A percentile compares a stretch with the other conserved stretches of the same genome.
Conservation (phyloP, 2,329 filamentous ascomycete genomes). For the Alternaria consortialis region DNA sequence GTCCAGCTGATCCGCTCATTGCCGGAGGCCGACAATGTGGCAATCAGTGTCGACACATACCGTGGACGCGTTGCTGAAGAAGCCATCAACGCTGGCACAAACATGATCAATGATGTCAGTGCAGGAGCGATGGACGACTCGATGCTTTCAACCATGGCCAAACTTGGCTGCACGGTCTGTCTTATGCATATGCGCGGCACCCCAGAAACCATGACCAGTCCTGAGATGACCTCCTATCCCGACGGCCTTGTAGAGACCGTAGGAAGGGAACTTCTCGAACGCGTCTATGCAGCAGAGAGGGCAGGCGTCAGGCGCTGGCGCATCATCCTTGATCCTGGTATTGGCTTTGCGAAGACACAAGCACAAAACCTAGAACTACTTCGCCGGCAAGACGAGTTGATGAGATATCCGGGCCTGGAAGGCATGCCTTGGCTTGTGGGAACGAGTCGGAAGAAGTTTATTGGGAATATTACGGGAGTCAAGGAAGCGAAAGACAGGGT, state of each 20-base stretch:
- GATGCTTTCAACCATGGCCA: slow-evolving; percentile 84
- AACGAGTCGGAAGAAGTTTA: slow-evolving; percentile 86
- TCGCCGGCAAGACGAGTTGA: slow-evolving; percentile 69
- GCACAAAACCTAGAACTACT: slow-evolving; percentile 85
- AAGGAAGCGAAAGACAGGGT: slow-evolving; percentile 72
- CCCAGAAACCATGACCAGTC: slow-evolving; percentile 78
- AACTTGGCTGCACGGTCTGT: slow-evolving; percentile 78
- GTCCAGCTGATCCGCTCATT: slow-evolving; percentile 75
- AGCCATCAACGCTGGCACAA: slow-evolving; percentile 79
- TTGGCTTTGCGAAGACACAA: slow-evolving; percentile 89
- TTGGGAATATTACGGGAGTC: slow-evolving; percentile 83
- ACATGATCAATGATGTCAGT: slow-evolving; percentile 95
- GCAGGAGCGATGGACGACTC: slow-evolving; percentile 78
- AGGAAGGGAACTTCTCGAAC: slow-evolving; percentile 71
- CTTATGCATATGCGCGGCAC: slow-evolving; percentile 96
- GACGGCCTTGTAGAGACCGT: slow-evolving; percentile 72
- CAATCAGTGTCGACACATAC: slow-evolving; percentile 92
- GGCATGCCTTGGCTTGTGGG: slow-evolving; percentile 89
- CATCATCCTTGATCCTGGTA: slow-evolving; percentile 90
- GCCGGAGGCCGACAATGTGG: slow-evolving; percentile 68
- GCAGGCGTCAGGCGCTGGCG: slow-evolving; percentile 92
- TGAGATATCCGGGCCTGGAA: slow-evolving; percentile 60
- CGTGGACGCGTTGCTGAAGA: slow-evolving; percentile 81
- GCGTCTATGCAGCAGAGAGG: slow-evolving; percentile 77
- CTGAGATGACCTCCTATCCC: slow-evolving; percentile 66